These are phyloP conservation scores for Uronychia binucleata DNA, from an alignment of 73 alveolate species.

Conservation along the genomic window DNA sequence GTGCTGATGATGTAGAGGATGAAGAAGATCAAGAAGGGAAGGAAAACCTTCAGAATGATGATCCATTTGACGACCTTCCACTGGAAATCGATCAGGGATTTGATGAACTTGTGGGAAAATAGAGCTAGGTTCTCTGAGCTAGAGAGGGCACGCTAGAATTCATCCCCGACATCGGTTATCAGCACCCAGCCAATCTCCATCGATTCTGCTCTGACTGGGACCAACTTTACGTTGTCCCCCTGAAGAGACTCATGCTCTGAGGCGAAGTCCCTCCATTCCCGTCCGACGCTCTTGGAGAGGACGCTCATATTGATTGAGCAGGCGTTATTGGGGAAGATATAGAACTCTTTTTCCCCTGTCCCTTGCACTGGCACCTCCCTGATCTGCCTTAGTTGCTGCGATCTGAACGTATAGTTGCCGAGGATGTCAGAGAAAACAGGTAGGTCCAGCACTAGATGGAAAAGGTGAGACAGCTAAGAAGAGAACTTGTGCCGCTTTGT, in stretches of 20 bases:
- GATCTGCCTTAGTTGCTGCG: background rate
- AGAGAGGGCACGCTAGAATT: background rate
- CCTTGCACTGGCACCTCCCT: background rate
- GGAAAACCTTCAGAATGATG: background rate
- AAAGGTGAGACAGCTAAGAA: background rate
- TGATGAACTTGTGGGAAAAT: background rate
- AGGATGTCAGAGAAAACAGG: background rate
- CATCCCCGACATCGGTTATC: background rate
- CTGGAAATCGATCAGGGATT: background rate
- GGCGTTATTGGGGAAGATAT: background rate
- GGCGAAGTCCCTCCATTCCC: background rate
- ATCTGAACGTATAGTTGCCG: background rate
- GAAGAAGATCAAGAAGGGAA: background rate
- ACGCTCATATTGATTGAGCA: background rate
- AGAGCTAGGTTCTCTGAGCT: background rate
- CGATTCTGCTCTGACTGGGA: constrained; percentile 1
- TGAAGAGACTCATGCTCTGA: background rate
- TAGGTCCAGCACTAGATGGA: background rate
- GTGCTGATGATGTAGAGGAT: background rate
- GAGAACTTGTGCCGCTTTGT: background rate
- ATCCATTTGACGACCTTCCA: background rate
- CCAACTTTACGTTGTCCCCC: background rate
- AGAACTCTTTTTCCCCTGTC: background rate
- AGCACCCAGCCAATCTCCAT: background rate
- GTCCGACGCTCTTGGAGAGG: background rate